Percentiles rank a stretch among this genome's conserved stretches.
Evolutionary conservation across 257 asterid genomes (phyloP).

Genomic region (Solanum corneliomulleri): DNA sequence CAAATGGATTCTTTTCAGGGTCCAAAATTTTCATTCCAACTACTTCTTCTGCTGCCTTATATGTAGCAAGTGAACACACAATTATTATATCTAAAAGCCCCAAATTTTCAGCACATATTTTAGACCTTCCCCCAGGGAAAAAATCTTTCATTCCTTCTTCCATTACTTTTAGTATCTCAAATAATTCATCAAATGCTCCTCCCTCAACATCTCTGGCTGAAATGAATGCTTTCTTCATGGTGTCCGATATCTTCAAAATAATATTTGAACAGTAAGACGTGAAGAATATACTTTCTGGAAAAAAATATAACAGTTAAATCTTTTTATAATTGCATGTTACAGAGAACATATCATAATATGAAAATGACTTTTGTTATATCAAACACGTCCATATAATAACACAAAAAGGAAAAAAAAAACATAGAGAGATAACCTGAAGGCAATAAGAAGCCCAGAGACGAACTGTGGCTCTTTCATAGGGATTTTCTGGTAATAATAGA

Average conservation of each 20-base stretch:
- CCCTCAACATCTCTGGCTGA: neutral
- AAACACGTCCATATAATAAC: neutral
- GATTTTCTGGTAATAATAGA: slow-evolving; percentile 18
- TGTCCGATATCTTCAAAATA: slow-evolving; percentile 12
- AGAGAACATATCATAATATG: no score
- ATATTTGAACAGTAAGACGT: neutral
- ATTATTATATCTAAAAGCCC: slow-evolving; percentile 23
- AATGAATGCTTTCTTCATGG: slow-evolving; percentile 2
- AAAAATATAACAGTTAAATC: neutral
- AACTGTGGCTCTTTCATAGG: slow-evolving; percentile 19
- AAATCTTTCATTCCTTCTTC: slow-evolving; percentile 22
- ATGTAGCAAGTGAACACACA: slow-evolving; percentile 22
- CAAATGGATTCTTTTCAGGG: slow-evolving; percentile 20
- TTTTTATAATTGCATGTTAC: no score
- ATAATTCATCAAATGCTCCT: slow-evolving; percentile 4
- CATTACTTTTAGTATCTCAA: slow-evolving; percentile 13
- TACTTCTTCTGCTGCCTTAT: slow-evolving; percentile 16
- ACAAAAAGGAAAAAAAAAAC: neutral
- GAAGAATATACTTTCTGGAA: neutral
- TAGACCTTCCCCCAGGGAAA: slow-evolving; percentile 1
- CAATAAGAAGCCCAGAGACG: slow-evolving; percentile 32
- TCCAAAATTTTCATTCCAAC: slow-evolving; percentile 18
- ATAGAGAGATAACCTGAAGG: slow-evolving; percentile 16
- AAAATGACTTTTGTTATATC: neutral
- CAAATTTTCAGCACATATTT: neutral